phyloP scores from a whole-genome alignment of 306 rosid genomes.

The Begonia fuchsioides region DNA sequence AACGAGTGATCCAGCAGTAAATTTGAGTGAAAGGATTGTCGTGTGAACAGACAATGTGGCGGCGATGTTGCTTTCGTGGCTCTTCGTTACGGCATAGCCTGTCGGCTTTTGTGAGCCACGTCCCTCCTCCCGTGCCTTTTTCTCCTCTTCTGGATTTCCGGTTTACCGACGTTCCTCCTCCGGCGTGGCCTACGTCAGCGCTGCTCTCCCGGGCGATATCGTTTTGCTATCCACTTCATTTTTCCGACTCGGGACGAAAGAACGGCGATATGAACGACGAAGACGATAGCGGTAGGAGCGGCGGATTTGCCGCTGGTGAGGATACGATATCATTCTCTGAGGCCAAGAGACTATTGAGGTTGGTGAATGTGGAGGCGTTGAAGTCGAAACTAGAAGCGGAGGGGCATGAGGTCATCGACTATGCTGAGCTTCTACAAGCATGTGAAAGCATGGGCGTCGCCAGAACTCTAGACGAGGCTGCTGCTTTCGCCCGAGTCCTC shows the following conservation, averaged over 20 bases:
- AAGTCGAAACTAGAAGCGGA: constrained; percentile 57
- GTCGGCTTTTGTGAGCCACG: not conserved
- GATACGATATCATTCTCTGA: constrained; percentile 41
- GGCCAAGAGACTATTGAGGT: constrained; percentile 79
- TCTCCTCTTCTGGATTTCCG: not conserved
- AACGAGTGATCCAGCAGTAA: no score
- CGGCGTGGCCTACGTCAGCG: not conserved
- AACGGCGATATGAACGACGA: not conserved
- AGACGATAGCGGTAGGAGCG: no score
- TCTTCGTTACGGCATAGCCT: constrained; percentile 6
- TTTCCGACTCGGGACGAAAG: constrained; percentile 1
- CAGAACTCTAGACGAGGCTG: constrained; percentile 54
- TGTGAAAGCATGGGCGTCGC: constrained; percentile 74
- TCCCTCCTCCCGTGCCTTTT: not conserved
- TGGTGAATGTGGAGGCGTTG: constrained; percentile 75
- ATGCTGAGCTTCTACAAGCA: constrained; percentile 54
- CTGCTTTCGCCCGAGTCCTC: constrained; percentile 55
- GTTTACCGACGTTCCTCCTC: not conserved
- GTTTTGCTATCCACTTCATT: constrained; percentile 2
- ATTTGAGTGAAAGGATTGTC: no score
- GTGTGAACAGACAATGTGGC: constrained; percentile 12
- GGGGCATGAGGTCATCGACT: constrained; percentile 54
- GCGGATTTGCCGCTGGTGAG: constrained; percentile 12
- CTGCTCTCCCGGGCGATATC: not conserved
- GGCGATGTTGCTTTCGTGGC: constrained; percentile 7